Evolutionary conservation across 2,329 filamentous ascomycete species (phyloP).

Genomic region (Aspergillus calidoustus): DNA sequence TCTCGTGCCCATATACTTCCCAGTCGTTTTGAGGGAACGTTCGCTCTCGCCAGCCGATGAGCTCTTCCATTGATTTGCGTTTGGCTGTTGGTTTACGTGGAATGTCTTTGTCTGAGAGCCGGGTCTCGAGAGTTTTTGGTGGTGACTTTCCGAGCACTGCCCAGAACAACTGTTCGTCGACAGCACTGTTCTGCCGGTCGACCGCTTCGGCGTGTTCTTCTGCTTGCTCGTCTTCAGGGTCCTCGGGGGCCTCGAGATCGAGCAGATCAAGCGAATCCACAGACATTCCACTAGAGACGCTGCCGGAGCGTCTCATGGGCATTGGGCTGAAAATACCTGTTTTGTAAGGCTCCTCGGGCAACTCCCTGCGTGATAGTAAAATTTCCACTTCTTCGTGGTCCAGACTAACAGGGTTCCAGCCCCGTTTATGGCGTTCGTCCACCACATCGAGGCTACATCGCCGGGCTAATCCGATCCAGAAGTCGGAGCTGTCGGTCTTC

Average conservation of each 20-base stretch:
- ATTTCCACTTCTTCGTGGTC: conserved; percentile 50
- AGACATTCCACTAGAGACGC: neutral
- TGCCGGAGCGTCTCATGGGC: neutral
- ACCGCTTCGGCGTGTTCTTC: conserved; percentile 51
- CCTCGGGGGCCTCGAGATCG: conserved; percentile 37
- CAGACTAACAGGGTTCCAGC: conserved; percentile 34
- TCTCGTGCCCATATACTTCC: conserved; percentile 49
- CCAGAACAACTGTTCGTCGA: conserved; percentile 54
- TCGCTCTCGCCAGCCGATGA: conserved; percentile 54
- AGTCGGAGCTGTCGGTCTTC: conserved; percentile 49
- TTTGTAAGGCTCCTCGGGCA: conserved; percentile 17
- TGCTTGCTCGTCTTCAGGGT: too few species aligned
- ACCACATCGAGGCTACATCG: conserved; percentile 59
- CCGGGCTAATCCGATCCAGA: conserved; percentile 58
- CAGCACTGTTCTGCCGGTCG: conserved; percentile 50
- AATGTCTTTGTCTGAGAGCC: conserved; percentile 28
- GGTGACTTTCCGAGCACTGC: conserved; percentile 40
- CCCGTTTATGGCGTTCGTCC: conserved; percentile 40
- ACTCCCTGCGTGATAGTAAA: conserved; percentile 34
- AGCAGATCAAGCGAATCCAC: neutral
- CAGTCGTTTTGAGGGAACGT: conserved; percentile 55
- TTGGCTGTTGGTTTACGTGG: conserved; percentile 29
- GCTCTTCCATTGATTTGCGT: conserved; percentile 41
- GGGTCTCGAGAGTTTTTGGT: conserved; percentile 26
- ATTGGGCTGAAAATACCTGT: conserved; percentile 13